Evolutionary conservation across 345 rosid genomes (phyloP), one percentile per base, ranked within the genome.

Genomic region (Nasturtium officinale): DNA sequence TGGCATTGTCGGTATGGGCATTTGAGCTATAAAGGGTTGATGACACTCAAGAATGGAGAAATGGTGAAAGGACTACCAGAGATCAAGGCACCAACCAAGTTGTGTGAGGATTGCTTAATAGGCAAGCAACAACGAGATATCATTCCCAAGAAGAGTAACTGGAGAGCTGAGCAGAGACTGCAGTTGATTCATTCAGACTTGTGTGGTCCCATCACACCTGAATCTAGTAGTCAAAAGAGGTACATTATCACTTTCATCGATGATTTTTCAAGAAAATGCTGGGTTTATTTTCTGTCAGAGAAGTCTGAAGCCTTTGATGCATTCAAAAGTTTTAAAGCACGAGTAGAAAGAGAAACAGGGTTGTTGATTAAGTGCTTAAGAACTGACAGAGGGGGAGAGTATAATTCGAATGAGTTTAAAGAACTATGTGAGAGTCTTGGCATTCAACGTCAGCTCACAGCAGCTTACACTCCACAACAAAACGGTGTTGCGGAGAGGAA

Each of bases 191-290:
- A 72, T 26, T 53, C 72, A 0, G 65, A 73, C 32, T 2, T 64
- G 1, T 73, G 64, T 26, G 65, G 77, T 7, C 64, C 71, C 0
- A 28, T 64, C 28, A 51, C 29, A 35, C 78, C 65, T 1, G 38
- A 13, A 0, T 65, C 48, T 0, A 53, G 9, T 26, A 74, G 62
- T 13, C 9, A 18, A 3, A 74, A 74, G 45, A 28, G 65, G 77
- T 73, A 73, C 23, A 37, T 54, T 0, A 16, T 73, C 4, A 50
- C 23, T 1, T 74, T 75, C 2, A 66, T 75, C 7, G 75, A 76
- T 76, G 79, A 76, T 5, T 76, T 5, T 15, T 59, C 37, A 28
- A n/a, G 71, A 7, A 76, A 76, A 54, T 18, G 50, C 1, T 76
- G 74, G 64, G 54, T 40, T 11, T 68, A 59, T 6, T 50, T 75